Base-by-base conservation (phyloP, 306 rosid species). In the Begonia masoniana region DNA sequence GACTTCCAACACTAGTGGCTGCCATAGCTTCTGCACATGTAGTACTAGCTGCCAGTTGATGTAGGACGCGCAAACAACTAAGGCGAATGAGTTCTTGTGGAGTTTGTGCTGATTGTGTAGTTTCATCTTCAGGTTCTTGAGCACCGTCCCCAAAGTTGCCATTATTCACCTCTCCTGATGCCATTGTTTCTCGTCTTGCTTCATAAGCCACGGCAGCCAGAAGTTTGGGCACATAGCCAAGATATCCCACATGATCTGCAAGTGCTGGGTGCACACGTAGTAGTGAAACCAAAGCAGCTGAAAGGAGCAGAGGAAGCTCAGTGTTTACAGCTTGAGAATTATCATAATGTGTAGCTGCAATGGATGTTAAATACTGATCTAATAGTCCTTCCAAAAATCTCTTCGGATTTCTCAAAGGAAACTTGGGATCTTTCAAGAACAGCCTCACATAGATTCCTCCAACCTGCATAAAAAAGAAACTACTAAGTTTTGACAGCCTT, bases 21-120 rank as follows among this genome's bases (percentile, higher is more conserved):
- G 99, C 99, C 99, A 91, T 91, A 56, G 99, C 96, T 79, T 91
- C 99, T 55, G 99, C 99, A 68, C 99, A 91, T 0, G 69, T 86
- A 62, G 99, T 91, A 70, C 99, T 91, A 63, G 86, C 99, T 31
- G 99, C 99, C 63, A 91, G 85, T 66, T 91, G 99, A 83, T 91
- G 99, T 59, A 91, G 79, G 62, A 91, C 94, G 13, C 99, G 96
- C 69, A 91, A 74, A 70, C 99, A 91, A 63, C 99, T 91, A 54
- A 91, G 88, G 56, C 99, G 99, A 41, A 91, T 96, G 51, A 86
- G 96, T 64, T 91, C 99, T 73, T 86, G 94, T 47, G 94, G 94
- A 49, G 96, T 85, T 75, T 83, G 99, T 47, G 80, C 39, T 36
- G 77, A 86, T 58, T 83, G 96, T 56, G 67, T 21, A 51, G 84